Percentiles rank a stretch among this genome's conserved stretches.
Evolutionary conservation across 257 asterid genomes (phyloP).

Genomic region (Scutellaria barbata): DNA sequence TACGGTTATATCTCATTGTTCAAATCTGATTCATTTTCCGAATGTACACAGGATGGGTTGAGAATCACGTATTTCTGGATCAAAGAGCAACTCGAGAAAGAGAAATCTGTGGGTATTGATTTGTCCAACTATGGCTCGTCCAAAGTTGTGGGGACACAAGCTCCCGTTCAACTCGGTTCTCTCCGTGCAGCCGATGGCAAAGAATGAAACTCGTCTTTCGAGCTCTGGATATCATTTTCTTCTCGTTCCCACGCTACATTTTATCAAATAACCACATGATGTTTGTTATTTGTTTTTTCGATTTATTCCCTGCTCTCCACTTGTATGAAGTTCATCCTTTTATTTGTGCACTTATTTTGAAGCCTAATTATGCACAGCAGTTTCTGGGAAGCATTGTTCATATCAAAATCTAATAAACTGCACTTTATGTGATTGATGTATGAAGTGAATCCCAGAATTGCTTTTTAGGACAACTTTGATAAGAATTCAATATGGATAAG

Average conservation of each 20-base stretch:
- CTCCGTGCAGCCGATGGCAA: conserved; percentile 87
- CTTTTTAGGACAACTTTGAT: too few species aligned
- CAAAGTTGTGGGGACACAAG: conserved; percentile 81
- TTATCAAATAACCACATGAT: conserved; percentile 9
- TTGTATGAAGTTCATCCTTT: background rate
- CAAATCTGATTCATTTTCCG: background rate
- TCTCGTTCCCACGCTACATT: background rate
- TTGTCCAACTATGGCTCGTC: conserved; percentile 64
- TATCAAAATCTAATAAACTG: conserved; percentile 12
- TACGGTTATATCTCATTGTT: background rate
- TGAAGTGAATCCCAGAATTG: background rate
- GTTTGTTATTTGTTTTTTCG: conserved; percentile 4
- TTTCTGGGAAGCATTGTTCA: background rate
- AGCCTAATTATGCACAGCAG: background rate
- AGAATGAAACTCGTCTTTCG: conserved; percentile 45
- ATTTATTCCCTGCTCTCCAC: background rate
- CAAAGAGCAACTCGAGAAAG: conserved; percentile 87
- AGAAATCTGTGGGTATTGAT: conserved; percentile 63
- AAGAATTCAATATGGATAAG: too few species aligned
- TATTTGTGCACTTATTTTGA: too few species aligned
- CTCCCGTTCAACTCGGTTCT: conserved; percentile 79
- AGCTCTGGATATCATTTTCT: background rate
- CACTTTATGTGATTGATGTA: background rate
- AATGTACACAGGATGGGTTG: conserved; percentile 69
- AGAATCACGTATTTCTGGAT: conserved; percentile 93